Conservation (phyloP, 768 basidiomycete genomes). For the Rhizopogon vinicolor region DNA sequence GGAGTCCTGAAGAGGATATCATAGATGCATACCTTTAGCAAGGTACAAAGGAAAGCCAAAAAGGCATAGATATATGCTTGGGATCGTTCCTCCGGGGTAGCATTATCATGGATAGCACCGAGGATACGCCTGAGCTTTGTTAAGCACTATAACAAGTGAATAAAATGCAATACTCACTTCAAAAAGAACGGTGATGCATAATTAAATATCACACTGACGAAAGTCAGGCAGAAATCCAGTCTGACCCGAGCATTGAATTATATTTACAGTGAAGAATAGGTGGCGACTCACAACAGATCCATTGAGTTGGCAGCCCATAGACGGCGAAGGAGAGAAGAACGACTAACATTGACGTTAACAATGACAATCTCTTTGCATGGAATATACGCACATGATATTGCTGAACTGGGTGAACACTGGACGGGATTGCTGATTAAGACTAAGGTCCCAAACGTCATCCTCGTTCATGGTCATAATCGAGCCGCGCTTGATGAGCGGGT, state of each 20-base stretch:
- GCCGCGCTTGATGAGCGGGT: constrained; percentile 54
- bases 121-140: constrained; percentile 46
- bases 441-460: constrained; percentile 67
- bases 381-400: constrained; percentile 15
- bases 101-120: constrained; percentile 46
- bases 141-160: background rate
- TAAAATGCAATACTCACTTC: constrained; percentile 39
- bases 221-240: constrained; percentile 64
- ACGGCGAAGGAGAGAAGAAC: constrained; percentile 33
- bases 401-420: constrained; percentile 53
- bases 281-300: constrained; percentile 33
- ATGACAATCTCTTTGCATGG: background rate
- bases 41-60: constrained; percentile 60
- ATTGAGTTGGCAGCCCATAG: constrained; percentile 42
- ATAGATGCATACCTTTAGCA: constrained; percentile 17
- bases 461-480: constrained; percentile 56
- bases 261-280: background rate
- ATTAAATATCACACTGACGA: constrained; percentile 67
- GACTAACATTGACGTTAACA: constrained; percentile 10
- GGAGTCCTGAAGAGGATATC: background rate
- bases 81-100: constrained; percentile 46
- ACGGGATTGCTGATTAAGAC: constrained; percentile 61
- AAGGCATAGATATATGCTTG: constrained; percentile 76
- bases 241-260: constrained; percentile 19
- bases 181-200: constrained; percentile 85